Conservation (phyloP, 345 rosid genomes). For the Salix koriyanagi region DNA sequence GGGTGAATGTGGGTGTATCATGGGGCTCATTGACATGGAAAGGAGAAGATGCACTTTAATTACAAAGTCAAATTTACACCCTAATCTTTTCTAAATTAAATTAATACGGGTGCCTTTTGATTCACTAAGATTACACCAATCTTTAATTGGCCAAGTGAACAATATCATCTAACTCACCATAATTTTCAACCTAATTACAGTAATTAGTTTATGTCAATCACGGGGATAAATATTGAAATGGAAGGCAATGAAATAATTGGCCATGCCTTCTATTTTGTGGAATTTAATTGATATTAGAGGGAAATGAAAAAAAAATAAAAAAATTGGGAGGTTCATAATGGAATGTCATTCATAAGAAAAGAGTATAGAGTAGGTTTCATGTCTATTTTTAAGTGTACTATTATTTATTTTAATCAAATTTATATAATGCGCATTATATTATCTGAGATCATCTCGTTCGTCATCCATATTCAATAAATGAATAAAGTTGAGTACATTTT, state of each 20-base stretch:
- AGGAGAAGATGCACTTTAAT: slow-evolving; percentile 13
- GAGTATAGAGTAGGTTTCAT: neutral
- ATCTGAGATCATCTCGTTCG: neutral
- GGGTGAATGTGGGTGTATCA: slow-evolving; percentile 27
- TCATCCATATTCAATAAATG: neutral
- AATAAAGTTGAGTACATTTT: neutral
- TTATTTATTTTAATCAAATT: neutral
- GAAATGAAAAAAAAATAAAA: neutral
- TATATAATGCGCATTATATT: neutral
- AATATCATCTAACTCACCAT: slow-evolving; percentile 1
- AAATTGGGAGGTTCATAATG: neutral
- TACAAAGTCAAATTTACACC: slow-evolving; percentile 27
- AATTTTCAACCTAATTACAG: neutral
- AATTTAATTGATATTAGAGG: neutral
- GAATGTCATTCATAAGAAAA: neutral
- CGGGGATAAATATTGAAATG: neutral
- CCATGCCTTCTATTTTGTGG: neutral
- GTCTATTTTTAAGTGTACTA: neutral
- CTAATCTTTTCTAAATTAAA: slow-evolving; percentile 16
- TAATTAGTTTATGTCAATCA: slow-evolving; percentile 2
- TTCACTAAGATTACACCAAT: slow-evolving; percentile 13
- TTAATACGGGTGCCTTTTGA: slow-evolving; percentile 1
- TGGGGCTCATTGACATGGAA: slow-evolving; percentile 33
- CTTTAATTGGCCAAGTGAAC: slow-evolving; percentile 2
- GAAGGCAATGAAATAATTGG: neutral